Base-by-base conservation (phyloP, 2,329 filamentous ascomycete genomes). In the Zalaria sp. region DNA sequence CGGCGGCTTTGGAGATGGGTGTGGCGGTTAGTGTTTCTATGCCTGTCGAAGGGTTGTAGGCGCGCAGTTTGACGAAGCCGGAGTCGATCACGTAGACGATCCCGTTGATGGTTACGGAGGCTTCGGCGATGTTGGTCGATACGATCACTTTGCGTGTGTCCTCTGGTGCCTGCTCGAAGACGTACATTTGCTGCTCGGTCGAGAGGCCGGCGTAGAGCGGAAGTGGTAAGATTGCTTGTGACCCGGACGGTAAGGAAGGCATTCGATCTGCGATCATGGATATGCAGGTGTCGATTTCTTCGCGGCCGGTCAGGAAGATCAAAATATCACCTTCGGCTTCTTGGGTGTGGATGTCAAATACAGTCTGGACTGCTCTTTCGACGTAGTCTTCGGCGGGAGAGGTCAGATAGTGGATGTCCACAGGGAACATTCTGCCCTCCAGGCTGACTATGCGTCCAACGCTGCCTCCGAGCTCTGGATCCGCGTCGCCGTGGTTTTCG, bases 101-200 rank as follows among this genome's bases (percentile, higher is more conserved):
- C 3, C 86, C 87, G 41, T 91, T 81, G 43, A 96, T 93, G 10
- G 91, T 96, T 35, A 98, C 82, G 2, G 86, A 94, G 4, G 91
- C 89, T 66, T 98, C 91, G 8, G 91, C 87, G 49, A 96, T 95
- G 57, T 96, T 96, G 44, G 91, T 96, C 3, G 85, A 82, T 49
- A 95, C 80, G 31, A 98, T 83, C 34, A 95, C 83, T 57, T 96
- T 96, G 35, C 91, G 75, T 1, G 80, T 88, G 45, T 88, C 81
- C 46, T 84, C 79, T 0, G 84, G 78, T 2, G 87, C 68, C 41
- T 82, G 78, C 52, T 94, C 86, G 57, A 96, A 96, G 34, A 96
- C 82, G 49, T 88, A 88, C 77, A 94, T 89, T 57, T 96, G 91
- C 54, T 95, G 80, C 49, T 95, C 88, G 5, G 82, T 86, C 2